Evolutionary conservation across 805 yeast species (phyloP).

Genomic region (Yamadazyma nakazawae): DNA sequence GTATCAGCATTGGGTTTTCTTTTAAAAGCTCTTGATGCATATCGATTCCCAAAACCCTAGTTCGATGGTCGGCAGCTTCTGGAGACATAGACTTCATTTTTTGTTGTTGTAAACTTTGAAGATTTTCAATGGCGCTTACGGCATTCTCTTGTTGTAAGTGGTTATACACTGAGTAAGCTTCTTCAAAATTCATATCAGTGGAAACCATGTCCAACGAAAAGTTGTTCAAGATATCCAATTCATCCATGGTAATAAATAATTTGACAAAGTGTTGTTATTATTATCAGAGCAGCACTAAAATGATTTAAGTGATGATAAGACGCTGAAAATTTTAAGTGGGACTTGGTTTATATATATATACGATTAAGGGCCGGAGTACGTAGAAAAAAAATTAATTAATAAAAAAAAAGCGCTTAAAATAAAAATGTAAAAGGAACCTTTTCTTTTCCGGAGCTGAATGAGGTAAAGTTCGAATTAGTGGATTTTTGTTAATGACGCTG

Average conservation of each 20-base stretch:
- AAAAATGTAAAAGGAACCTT: background rate
- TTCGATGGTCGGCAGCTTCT: background rate
- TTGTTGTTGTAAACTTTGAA: conserved; percentile 27
- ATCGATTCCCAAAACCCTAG: background rate
- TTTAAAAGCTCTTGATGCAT: background rate
- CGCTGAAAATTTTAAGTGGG: background rate
- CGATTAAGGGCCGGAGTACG: too few species aligned
- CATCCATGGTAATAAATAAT: conserved; percentile 4
- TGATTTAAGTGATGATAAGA: background rate
- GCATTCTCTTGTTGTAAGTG: conserved; percentile 39
- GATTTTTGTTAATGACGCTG: conserved; percentile 1
- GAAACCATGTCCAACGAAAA: conserved; percentile 19
- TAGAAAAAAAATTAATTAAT: background rate
- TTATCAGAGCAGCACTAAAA: background rate
- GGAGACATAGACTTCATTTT: background rate
- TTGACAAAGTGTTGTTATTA: background rate
- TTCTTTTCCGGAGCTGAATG: conserved; percentile 3
- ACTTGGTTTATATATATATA: conserved; percentile 1
- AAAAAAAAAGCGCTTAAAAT: background rate
- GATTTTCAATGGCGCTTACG: conserved; percentile 30
- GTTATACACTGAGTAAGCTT: conserved; percentile 40
- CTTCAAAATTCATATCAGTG: conserved; percentile 44
- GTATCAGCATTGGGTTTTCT: background rate
- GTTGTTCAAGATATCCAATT: conserved; percentile 9
- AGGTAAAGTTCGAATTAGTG: conserved; percentile 2